These are phyloP conservation scores for Puccinia polysora DNA, from an alignment of 1,284 basidiomycete species.

Conservation along the genomic window DNA sequence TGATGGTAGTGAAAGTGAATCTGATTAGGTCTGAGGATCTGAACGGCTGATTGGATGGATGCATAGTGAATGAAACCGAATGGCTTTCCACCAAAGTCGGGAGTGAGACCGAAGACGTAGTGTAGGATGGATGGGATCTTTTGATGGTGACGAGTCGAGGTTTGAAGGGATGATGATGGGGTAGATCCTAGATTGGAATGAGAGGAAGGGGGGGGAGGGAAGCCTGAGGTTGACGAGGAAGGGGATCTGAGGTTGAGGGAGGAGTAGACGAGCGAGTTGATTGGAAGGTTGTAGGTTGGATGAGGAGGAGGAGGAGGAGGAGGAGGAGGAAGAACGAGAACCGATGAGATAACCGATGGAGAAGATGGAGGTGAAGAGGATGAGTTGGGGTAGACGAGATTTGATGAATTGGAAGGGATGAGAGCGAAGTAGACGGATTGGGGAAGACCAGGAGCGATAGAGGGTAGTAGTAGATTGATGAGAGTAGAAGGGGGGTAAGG, in stretches of 20 bases:
- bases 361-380: conserved; percentile 3
- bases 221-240: conserved; percentile 15
- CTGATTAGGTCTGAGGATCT: conserved; percentile 54
- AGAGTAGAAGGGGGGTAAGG: conserved; percentile 1
- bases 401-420: conserved; percentile 14
- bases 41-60: conserved; percentile 54
- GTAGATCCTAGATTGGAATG: not conserved
- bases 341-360: conserved; percentile 26
- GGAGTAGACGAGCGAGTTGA: conserved; percentile 1
- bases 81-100: conserved; percentile 43
- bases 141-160: not conserved
- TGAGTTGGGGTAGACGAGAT: not conserved
- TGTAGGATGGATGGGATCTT: conserved; percentile 33
- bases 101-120: conserved; percentile 38
- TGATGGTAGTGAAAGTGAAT: conserved; percentile 52
- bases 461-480: too few species aligned
- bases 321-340: not conserved
- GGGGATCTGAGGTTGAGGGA: conserved; percentile 15
- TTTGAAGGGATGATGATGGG: not conserved
- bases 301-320: not conserved
- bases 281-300: too few species aligned
- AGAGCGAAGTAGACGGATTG: not conserved
- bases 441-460: not conserved
- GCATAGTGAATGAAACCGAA: conserved; percentile 56
- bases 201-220: not conserved